phyloP scores from a whole-genome alignment of 78 protist genomes.

The Reticulomyxa filosa region DNA sequence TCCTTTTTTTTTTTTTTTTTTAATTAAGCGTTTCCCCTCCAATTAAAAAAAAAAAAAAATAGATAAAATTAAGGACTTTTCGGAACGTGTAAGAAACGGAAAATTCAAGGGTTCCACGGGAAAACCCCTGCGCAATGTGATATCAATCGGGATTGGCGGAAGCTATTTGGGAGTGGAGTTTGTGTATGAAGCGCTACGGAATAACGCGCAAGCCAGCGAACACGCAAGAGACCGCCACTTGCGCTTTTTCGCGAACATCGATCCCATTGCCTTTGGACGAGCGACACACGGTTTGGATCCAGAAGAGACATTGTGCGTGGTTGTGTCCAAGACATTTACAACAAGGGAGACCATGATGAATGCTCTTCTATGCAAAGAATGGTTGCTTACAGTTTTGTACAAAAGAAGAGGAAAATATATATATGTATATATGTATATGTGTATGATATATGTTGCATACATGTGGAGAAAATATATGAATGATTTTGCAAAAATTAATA shows the following conservation, averaged over 20 bases:
- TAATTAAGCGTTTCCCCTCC: neutral
- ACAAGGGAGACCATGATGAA: constrained; percentile 7
- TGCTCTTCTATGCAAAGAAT: neutral
- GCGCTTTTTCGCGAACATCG: constrained; percentile 7
- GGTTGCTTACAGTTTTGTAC: neutral
- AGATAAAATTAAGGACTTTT: constrained; percentile 5
- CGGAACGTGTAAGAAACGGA: neutral
- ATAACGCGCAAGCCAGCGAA: neutral
- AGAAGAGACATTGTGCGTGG: neutral
- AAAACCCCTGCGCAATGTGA: neutral
- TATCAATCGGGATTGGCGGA: constrained; percentile 5
- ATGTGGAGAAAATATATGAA: too few relatives aligned
- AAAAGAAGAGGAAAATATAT: neutral
- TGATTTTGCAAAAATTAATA: too few relatives aligned
- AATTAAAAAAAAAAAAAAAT: neutral
- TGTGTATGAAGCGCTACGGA: neutral
- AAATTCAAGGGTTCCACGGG: neutral
- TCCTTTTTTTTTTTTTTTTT: neutral
- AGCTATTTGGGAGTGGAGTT: neutral
- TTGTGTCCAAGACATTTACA: constrained; percentile 5
- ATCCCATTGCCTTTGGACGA: neutral
- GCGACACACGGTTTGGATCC: neutral
- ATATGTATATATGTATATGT: too few relatives aligned
- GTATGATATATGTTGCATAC: too few relatives aligned
- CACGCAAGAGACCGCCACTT: neutral